Conservation (phyloP, 2,329 filamentous ascomycete species). For the Colletotrichum orbiculare region DNA sequence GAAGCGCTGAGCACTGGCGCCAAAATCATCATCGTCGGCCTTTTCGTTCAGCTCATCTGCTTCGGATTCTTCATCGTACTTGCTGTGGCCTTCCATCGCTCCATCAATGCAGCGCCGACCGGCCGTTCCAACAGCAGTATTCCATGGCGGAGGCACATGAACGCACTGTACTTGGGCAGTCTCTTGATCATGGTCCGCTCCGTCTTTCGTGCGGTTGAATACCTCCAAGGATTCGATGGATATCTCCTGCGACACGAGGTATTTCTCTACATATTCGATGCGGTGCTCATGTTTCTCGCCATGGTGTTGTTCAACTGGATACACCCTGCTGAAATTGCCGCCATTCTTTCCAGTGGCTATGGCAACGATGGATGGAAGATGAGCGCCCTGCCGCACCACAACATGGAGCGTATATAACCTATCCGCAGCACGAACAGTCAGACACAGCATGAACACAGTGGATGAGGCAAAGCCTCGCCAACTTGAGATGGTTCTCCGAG, state of each 20-base stretch:
- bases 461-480: too few species aligned
- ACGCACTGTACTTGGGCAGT: constrained; percentile 42
- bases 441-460: too few species aligned
- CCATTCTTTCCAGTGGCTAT: background rate
- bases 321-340: constrained; percentile 17
- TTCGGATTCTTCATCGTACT: constrained; percentile 65
- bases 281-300: constrained; percentile 47
- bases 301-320: constrained; percentile 38
- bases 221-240: constrained; percentile 48
- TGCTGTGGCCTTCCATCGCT: constrained; percentile 57
- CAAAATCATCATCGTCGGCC: constrained; percentile 62
- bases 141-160: constrained; percentile 47
- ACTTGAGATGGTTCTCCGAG: too few species aligned
- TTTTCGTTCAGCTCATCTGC: constrained; percentile 65
- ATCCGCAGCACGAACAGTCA: background rate
- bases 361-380: constrained; percentile 16
- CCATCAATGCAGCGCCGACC: constrained; percentile 41
- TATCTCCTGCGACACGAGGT: constrained; percentile 48
- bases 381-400: background rate
- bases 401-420: background rate
- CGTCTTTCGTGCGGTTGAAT: constrained; percentile 56
- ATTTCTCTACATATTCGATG: constrained; percentile 52
- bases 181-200: constrained; percentile 54
- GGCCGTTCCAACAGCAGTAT: constrained; percentile 38
- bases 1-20: constrained; percentile 47